Conservation (phyloP, 2,329 filamentous ascomycete genomes). For the Phialophora verrucosa region DNA sequence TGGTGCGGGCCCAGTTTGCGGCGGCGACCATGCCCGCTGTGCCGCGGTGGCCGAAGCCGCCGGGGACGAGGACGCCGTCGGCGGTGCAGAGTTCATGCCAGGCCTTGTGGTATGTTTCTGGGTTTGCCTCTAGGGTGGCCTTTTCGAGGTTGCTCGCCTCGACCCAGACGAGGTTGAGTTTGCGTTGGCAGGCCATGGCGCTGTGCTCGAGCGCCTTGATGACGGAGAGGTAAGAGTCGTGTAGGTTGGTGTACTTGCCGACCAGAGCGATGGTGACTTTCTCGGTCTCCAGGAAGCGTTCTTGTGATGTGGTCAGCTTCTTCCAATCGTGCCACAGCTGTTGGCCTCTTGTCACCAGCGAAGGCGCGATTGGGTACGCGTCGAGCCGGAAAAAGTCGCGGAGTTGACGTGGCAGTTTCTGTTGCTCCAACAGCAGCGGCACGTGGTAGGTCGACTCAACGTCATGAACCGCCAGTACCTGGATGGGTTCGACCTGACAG, state of each 20-base stretch:
- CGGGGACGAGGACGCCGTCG: constrained; percentile 58
- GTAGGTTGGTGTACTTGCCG: constrained; percentile 85
- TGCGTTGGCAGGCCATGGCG: constrained; percentile 81
- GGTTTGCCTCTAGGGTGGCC: constrained; percentile 63
- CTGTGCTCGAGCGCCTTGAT: constrained; percentile 89
- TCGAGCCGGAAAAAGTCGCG: constrained; percentile 70
- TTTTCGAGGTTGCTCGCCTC: constrained; percentile 85
- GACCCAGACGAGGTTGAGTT: constrained; percentile 81
- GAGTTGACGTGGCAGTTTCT: constrained; percentile 74
- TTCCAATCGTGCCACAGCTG: constrained; percentile 82
- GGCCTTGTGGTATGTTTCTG: constrained; percentile 79
- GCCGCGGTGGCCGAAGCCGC: constrained; percentile 80
- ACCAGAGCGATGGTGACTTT: constrained; percentile 82
- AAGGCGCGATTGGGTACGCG: constrained; percentile 57
- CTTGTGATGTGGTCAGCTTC: constrained; percentile 68
- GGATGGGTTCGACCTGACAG: constrained; percentile 83
- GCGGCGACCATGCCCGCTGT: constrained; percentile 89
- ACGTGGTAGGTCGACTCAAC: constrained; percentile 93
- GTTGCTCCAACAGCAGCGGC: constrained; percentile 84
- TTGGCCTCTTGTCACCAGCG: constrained; percentile 66
- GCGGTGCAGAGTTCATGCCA: constrained; percentile 81
- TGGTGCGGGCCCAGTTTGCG: constrained; percentile 83
- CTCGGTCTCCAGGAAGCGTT: constrained; percentile 64
- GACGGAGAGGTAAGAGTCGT: constrained; percentile 85
- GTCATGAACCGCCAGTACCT: constrained; percentile 86